Percentiles rank a stretch among this genome's conserved stretches.
Conservation (phyloP, 2,329 filamentous ascomycete species). For the Pleomassaria siparia region DNA sequence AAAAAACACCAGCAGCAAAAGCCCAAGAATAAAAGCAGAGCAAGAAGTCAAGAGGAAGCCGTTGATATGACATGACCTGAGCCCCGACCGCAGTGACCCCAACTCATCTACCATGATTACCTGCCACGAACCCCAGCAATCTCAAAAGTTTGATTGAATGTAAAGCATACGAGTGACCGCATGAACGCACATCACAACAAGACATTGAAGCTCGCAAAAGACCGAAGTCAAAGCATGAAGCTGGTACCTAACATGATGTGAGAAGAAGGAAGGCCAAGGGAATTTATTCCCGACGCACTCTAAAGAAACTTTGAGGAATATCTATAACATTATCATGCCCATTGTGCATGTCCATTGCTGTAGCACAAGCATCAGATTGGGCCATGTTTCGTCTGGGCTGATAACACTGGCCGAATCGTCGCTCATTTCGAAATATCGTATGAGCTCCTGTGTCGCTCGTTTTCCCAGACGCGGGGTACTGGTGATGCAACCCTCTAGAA, state of each 20-base stretch:
- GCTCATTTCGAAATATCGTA: background rate
- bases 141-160: background rate
- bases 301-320: constrained; percentile 4
- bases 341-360: background rate
- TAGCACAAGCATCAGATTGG: background rate
- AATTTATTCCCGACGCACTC: constrained; percentile 8
- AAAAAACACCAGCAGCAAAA: no score
- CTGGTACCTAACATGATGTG: background rate
- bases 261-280: constrained; percentile 3
- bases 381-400: background rate
- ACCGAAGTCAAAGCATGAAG: background rate
- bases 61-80: constrained; percentile 1
- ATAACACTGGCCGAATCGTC: background rate
- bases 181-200: background rate
- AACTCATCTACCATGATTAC: background rate
- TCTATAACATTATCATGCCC: constrained; percentile 2
- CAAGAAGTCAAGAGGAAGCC: constrained; percentile 1
- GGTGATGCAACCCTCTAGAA: background rate
- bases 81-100: background rate
- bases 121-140: background rate
- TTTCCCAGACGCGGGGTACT: background rate
- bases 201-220: background rate
- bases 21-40: background rate
- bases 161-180: background rate
- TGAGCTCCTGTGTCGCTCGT: no score